Evolutionary conservation across 768 basidiomycete species (phyloP), one percentile per base, ranked within the genome.

Genomic region (Trametes sanguinea): DNA sequence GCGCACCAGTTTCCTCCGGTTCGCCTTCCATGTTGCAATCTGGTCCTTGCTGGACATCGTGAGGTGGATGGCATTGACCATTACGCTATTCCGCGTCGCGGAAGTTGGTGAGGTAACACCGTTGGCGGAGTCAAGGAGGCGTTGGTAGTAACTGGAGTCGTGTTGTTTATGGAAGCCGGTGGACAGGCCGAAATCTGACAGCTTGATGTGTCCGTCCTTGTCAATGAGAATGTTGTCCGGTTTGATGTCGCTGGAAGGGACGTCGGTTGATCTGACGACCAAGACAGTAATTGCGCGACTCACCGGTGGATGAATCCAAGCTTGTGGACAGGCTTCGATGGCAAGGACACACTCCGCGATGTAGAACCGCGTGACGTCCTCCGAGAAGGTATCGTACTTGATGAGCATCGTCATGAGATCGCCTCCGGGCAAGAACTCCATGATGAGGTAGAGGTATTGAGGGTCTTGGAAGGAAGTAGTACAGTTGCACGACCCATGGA

Each of bases 321-420:
- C 67, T 92, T 87, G 76, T 99, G 96, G 3, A 99, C 95, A n/a
- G 2, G 96, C 94, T 72, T 98, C 96, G 64, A 99, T 98, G 7
- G 97, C 97, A 16, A 98, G 81, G 52, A 96, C 90, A 76, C 95
- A 98, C 77, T 99, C 90, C n/a, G 97, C 97, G 71, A 99, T 94
- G 76, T 99, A 98, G 75, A 98, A 98, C 54, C 96, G 85, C 58
- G 94, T 94, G 13, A 98, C 96, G 69, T 98, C 97, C 76, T 98
- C 96, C 0, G 92, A 92, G 76, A 98, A 98, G 0, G 95, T 97
- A 73, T 98, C 97, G 76, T 98, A 98, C 76, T 98, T 98, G 82
- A 98, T 98, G 60, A 98, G 81, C 96, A 98, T 98, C 4, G 95
- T 97, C 97, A 99, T 98, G 63, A 98, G 81, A 73, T 99, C 97